Base-by-base conservation (phyloP, 306 rosid genomes). In the Fragaria ananassa region DNA sequence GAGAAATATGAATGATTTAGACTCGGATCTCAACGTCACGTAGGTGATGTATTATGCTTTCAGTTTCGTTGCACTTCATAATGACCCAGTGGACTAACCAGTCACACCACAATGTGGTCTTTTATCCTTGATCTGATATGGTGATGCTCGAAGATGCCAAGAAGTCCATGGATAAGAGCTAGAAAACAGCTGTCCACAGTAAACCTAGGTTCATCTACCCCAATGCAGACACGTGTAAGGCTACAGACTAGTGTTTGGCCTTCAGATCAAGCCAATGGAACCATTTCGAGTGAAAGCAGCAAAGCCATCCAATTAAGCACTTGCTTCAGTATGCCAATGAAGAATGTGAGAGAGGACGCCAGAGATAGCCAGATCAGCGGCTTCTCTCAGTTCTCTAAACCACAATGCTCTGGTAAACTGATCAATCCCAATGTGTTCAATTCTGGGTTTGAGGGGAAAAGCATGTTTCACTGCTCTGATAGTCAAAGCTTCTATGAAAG, bases 391-490 rank as follows among this genome's bases (percentile, higher is more conserved):
- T 63, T 63, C 68, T 63, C 68, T 31, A 63, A 63, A 6, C 68
- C 68, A 14, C 56, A 65, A 17, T 46, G 66, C 76, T 25, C 72
- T 6, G 61, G 7, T 27, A 65, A 18, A 45, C 65, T 39, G 68
- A 45, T 58, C 56, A 74, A 60, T 41, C 49, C 45, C 44, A 74
- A 10, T 58, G 77, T 27, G 21, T 2, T 35, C 57, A 6, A 39
- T 39, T 80, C 83, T 68, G 83, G 49, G 76, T 49, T 62, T 34
- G 78, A 81, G 58, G 69, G 74, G 68, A 76, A 76, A 27, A 68
- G 17, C 44, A 53, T 54, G 68, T 53, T 71, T 63, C 67, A 69
- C 15, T 61, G 19, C 74, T 46, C 73, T 6, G 81, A 76, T 68
- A 46, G 60, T 6, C 78, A 81, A 71, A 12, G 70, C 35, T 81